These are phyloP conservation scores for Diaporthe vaccinii DNA, from an alignment of 2,329 filamentous ascomycete genomes.

Conservation along the genomic window DNA sequence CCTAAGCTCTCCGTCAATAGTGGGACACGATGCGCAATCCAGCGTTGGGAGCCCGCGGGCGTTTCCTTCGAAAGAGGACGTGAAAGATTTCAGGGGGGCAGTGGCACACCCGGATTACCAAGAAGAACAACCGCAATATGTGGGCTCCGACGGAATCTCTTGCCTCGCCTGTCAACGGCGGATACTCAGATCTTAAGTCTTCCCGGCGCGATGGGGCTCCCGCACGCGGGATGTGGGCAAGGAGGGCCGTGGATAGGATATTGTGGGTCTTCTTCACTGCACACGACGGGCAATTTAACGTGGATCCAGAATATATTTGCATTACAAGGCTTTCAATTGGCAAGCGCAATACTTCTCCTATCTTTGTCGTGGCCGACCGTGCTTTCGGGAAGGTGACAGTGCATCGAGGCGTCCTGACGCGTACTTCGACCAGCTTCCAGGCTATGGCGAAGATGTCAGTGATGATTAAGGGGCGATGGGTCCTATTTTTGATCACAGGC, in stretches of 20 bases:
- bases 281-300: not conserved
- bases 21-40: slow-evolving; percentile 22
- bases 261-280: not conserved
- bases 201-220: slow-evolving; percentile 1
- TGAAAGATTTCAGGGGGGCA: slow-evolving; percentile 20
- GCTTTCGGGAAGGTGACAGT: not conserved
- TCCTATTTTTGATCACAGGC: not conserved
- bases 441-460: not conserved
- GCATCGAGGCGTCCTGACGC: slow-evolving; percentile 10
- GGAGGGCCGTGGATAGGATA: not conserved
- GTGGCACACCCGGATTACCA: not conserved
- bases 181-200: slow-evolving; percentile 6
- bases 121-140: not conserved
- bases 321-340: slow-evolving; percentile 21
- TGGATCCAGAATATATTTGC: slow-evolving; percentile 29
- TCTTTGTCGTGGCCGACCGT: not conserved
- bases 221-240: slow-evolving; percentile 24
- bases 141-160: slow-evolving; percentile 11
- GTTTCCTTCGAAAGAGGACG: not conserved
- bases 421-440: slow-evolving; percentile 5
- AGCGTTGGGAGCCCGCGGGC: not conserved
- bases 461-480: slow-evolving; percentile 6
- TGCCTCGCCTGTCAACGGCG: not conserved
- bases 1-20: not conserved
- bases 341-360: slow-evolving; percentile 8